Evolutionary conservation across 2,329 filamentous ascomycete species (phyloP), one percentile per base, ranked within the genome.

Genomic region (Cercospora janseana): DNA sequence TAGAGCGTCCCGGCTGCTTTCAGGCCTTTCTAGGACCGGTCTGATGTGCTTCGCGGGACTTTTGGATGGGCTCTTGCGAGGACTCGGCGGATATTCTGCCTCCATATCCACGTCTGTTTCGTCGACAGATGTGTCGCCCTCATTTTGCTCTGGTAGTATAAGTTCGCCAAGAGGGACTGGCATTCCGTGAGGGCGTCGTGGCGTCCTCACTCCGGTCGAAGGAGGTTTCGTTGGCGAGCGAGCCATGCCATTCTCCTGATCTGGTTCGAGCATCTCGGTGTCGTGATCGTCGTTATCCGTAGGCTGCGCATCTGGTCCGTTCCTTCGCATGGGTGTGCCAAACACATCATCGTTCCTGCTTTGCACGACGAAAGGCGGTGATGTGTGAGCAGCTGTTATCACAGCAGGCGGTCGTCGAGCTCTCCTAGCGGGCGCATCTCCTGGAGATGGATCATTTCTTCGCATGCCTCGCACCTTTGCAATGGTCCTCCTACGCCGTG

Each of bases 191-290:
- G 64, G 64, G 42, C 60, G 51, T 10, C 62, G 60, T 8, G 61
- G 60, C 6, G 65, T 64, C 10, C 59, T 38, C 10, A 49, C 42
- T 28, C 56, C 68, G 4, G 38, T 18, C n/a, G 67, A 65, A n/a
- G 70, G 63, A 10, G 63, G 54, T 46, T 63, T 68, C 8, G 69
- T 61, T 2, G 70, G 69, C 3, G 73, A 74, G 15, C 70, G 60
- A 1, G 68, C 69, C 6, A 70, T 69, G 51, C 76, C 69, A 52
- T 79, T 79, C 62, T 79, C 76, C 65, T 78, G 77, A 47, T 69
- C 71, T 41, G 66, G 66, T 35, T 66, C 68, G 6, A 60, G 55
- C 24, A 65, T 64, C 34, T 62, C 65, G 18, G 69, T 68, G 18
- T 69, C 64, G 16, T 70, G 68, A 37, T 28, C 51, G 50, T 54